phyloP scores from a whole-genome alignment of 257 asterid species.

The Gentiana straminea region DNA sequence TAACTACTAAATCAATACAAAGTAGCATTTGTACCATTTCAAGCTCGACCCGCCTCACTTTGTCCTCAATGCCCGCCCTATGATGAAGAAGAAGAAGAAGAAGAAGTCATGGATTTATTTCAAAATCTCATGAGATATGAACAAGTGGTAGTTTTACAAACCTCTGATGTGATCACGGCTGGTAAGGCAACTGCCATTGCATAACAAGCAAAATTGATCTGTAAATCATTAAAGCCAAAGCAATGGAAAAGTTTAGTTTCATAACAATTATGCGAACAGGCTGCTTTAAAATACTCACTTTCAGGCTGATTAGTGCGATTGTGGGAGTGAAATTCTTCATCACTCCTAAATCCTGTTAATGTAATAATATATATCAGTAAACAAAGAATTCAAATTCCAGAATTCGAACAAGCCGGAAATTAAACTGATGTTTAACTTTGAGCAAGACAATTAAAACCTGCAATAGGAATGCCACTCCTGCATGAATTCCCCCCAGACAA shows the following conservation, averaged over 20 bases:
- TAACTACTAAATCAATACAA: too few relatives aligned
- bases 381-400: too few relatives aligned
- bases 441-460: constrained; percentile 5
- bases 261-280: too few relatives aligned
- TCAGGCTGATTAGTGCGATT: constrained; percentile 1
- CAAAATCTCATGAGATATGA: too few relatives aligned
- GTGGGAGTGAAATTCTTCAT: constrained; percentile 7
- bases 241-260: too few relatives aligned
- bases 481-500: constrained; percentile 19
- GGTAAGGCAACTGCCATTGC: constrained; percentile 12
- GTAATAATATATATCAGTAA: neutral
- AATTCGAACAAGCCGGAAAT: too few relatives aligned
- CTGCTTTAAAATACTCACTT: neutral
- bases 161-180: constrained; percentile 12
- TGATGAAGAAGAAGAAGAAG: too few relatives aligned
- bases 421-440: neutral
- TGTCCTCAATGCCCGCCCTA: too few relatives aligned
- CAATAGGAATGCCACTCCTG: constrained; percentile 21
- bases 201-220: constrained; percentile 8
- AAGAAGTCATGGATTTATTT: too few relatives aligned
- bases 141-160: neutral
- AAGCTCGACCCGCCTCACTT: too few relatives aligned
- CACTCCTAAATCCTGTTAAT: constrained; percentile 4
- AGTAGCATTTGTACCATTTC: too few relatives aligned
- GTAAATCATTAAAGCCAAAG: neutral